These are phyloP conservation scores for Trypanosoma mega DNA, from an alignment of 208 protist genomes.

Conservation along the genomic window DNA sequence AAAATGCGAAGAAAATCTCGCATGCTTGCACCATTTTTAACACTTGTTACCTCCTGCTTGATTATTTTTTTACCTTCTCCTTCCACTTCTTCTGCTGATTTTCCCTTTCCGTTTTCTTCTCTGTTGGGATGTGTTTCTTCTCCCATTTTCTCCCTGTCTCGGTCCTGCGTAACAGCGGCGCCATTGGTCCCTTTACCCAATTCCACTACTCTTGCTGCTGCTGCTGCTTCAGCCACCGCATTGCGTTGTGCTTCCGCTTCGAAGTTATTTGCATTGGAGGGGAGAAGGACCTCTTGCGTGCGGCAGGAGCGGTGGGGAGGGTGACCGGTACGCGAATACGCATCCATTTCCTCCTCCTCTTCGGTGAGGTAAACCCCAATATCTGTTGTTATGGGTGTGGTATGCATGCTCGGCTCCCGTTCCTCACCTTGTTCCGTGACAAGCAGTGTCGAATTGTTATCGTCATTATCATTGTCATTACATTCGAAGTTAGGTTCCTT, in stretches of 20 bases:
- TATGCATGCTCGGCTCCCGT: background rate
- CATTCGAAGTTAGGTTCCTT: too few relatives aligned
- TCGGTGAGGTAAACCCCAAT: slow-evolving; percentile 15
- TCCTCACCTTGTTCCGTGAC: too few relatives aligned
- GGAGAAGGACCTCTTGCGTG: slow-evolving; percentile 43
- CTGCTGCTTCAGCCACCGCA: slow-evolving; percentile 30
- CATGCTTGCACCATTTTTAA: background rate
- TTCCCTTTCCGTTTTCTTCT: background rate
- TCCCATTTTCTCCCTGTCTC: too few relatives aligned
- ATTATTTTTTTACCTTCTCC: background rate
- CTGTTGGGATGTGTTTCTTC: too few relatives aligned
- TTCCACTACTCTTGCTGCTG: slow-evolving; percentile 12
- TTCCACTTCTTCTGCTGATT: background rate
- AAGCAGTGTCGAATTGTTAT: too few relatives aligned
- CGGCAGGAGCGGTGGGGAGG: slow-evolving; percentile 1
- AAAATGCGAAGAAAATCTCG: background rate
- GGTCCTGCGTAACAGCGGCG: too few relatives aligned
- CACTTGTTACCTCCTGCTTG: background rate
- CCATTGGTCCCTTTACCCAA: too few relatives aligned
- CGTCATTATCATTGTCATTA: too few relatives aligned
- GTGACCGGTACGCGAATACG: background rate
- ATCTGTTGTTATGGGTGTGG: background rate
- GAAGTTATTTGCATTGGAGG: slow-evolving; percentile 62
- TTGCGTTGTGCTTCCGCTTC: too few relatives aligned
- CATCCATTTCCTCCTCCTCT: slow-evolving; percentile 22